Evolutionary conservation across 345 rosid species (phyloP).

Genomic region (Populus pruinosa): DNA sequence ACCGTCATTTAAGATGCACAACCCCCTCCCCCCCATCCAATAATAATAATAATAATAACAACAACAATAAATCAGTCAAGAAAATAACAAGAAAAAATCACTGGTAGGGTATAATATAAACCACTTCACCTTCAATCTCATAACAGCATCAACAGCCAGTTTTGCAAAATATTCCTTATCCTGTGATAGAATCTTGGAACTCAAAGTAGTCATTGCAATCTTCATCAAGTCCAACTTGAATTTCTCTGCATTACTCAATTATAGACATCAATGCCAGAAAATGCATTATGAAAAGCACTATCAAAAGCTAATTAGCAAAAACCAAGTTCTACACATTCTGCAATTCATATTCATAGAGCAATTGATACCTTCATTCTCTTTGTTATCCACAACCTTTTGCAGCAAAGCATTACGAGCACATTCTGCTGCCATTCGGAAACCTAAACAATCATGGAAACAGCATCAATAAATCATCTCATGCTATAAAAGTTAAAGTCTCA

Average conservation of each 20-base stretch:
- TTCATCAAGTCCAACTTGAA: constrained; percentile 81
- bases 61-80: too few relatives aligned
- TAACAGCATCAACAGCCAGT: constrained; percentile 92
- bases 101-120: background rate
- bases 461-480: background rate
- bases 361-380: constrained; percentile 65
- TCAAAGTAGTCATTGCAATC: constrained; percentile 89
- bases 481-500: background rate
- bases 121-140: constrained; percentile 69
- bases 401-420: constrained; percentile 78
- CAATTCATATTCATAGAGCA: background rate
- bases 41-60: too few relatives aligned
- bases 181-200: constrained; percentile 89
- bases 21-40: too few relatives aligned
- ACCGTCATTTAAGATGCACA: too few relatives aligned
- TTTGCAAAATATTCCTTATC: constrained; percentile 90
- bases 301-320: too few relatives aligned
- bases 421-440: constrained; percentile 93
- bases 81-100: too few relatives aligned
- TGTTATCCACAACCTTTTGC: constrained; percentile 69
- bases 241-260: constrained; percentile 56
- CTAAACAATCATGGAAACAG: constrained; percentile 36
- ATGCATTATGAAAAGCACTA: too few relatives aligned
- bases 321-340: too few relatives aligned
- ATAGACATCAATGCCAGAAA: too few relatives aligned